Conservation (phyloP, 805 yeast genomes). For the Saccharomycopsis guyanensis region DNA sequence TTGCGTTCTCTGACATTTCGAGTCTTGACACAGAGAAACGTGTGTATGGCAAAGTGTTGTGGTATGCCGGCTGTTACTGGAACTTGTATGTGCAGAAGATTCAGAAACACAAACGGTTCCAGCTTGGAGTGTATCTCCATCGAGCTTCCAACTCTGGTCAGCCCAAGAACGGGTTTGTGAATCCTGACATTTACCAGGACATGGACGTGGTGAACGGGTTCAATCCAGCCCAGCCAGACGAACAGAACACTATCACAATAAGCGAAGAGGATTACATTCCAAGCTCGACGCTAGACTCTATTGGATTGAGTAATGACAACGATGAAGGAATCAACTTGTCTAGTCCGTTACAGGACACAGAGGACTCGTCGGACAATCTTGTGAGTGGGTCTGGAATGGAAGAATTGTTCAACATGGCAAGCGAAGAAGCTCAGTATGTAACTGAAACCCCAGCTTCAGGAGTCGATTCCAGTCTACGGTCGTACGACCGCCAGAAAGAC, state of each 20-base stretch:
- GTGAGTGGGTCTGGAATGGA: neutral
- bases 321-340: neutral
- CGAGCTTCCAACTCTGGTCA: constrained; percentile 36
- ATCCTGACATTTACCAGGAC: constrained; percentile 31
- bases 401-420: neutral
- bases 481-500: constrained; percentile 14
- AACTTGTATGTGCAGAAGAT: constrained; percentile 45
- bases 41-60: constrained; percentile 43
- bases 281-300: constrained; percentile 7
- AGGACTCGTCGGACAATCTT: neutral
- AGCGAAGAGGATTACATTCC: constrained; percentile 13
- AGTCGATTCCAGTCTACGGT: constrained; percentile 20
- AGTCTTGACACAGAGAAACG: constrained; percentile 38
- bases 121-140: constrained; percentile 51
- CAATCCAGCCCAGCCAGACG: neutral
- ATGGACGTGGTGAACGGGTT: constrained; percentile 14
- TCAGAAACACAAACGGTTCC: constrained; percentile 33
- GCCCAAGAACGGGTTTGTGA: constrained; percentile 33
- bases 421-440: neutral
- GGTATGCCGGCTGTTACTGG: constrained; percentile 62
- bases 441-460: constrained; percentile 15
- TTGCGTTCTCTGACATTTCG: constrained; percentile 42
- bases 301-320: neutral
- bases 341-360: neutral
- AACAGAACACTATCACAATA: constrained; percentile 1